phyloP scores from a whole-genome alignment of 208 protist genomes.

The Naegleria fowleri region DNA sequence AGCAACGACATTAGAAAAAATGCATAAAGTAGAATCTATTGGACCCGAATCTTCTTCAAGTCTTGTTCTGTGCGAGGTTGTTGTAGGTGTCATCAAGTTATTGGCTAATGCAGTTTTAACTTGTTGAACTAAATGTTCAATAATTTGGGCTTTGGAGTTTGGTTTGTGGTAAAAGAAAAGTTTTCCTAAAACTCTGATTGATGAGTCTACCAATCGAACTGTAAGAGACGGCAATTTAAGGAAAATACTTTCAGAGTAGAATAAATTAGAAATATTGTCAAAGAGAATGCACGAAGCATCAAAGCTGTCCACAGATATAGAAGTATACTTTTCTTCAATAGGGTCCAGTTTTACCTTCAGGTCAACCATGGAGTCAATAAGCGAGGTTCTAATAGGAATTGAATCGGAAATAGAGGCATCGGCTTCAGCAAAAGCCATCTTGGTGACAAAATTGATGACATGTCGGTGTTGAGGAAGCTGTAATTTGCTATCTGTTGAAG shows the following conservation, averaged over 20 bases:
- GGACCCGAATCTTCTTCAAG: background rate
- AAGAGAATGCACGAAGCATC: background rate
- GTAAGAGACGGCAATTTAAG: background rate
- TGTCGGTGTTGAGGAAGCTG: background rate
- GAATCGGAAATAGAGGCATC: background rate
- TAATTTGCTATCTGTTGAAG: background rate
- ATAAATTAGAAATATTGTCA: background rate
- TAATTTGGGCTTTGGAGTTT: background rate
- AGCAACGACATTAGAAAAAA: constrained; percentile 8
- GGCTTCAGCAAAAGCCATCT: constrained; percentile 6
- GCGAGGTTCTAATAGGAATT: background rate
- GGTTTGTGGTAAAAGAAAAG: constrained; percentile 14
- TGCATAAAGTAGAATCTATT: background rate
- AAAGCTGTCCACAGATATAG: background rate
- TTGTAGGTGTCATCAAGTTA: background rate
- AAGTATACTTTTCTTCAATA: background rate
- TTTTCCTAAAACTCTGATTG: background rate
- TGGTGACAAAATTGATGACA: constrained; percentile 13
- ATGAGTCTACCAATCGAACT: background rate
- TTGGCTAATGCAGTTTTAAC: background rate
- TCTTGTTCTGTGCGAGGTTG: background rate
- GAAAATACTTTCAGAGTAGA: constrained; percentile 5
- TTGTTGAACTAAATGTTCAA: constrained; percentile 15
- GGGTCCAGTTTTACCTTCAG: background rate
- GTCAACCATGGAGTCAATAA: background rate